Evolutionary conservation across 176 grass and related monocot genomes (phyloP).

Genomic region (Miscanthus lutarioriparius): DNA sequence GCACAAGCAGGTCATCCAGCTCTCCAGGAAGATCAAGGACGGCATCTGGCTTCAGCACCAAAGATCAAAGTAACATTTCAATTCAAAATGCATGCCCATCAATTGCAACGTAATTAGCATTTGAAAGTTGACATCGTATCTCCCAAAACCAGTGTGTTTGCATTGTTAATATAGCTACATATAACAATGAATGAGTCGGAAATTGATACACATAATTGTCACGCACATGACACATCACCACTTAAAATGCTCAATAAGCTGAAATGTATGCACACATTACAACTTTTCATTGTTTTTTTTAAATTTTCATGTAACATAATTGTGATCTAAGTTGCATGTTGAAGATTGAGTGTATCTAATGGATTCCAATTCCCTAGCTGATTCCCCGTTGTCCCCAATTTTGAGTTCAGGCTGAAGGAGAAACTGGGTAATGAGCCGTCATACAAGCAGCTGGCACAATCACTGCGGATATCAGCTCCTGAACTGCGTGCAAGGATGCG

Average conservation of each 20-base stretch:
- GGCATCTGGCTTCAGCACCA: slow-evolving; percentile 73
- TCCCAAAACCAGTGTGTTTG: neutral
- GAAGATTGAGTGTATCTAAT: neutral
- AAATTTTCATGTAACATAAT: neutral
- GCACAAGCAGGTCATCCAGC: slow-evolving; percentile 85
- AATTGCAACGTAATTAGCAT: neutral
- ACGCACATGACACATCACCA: neutral
- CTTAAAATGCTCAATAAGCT: neutral
- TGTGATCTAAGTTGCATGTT: neutral
- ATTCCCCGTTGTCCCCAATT: neutral
- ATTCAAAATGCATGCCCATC: neutral
- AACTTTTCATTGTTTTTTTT: neutral
- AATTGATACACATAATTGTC: neutral
- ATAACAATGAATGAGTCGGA: neutral
- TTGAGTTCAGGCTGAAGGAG: slow-evolving; percentile 66
- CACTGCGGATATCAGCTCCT: slow-evolving; percentile 56
- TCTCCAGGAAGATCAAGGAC: slow-evolving; percentile 93
- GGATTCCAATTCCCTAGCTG: neutral
- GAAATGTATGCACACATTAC: neutral
- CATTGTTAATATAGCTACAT: neutral
- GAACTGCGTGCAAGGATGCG: slow-evolving; percentile 66
- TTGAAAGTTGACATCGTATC: neutral
- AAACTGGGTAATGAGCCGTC: slow-evolving; percentile 84
- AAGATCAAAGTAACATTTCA: slow-evolving; percentile 57
- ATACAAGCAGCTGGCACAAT: slow-evolving; percentile 63